Evolutionary conservation across 2,329 filamentous ascomycete species (phyloP).

Genomic region (Phialophora tarda): DNA sequence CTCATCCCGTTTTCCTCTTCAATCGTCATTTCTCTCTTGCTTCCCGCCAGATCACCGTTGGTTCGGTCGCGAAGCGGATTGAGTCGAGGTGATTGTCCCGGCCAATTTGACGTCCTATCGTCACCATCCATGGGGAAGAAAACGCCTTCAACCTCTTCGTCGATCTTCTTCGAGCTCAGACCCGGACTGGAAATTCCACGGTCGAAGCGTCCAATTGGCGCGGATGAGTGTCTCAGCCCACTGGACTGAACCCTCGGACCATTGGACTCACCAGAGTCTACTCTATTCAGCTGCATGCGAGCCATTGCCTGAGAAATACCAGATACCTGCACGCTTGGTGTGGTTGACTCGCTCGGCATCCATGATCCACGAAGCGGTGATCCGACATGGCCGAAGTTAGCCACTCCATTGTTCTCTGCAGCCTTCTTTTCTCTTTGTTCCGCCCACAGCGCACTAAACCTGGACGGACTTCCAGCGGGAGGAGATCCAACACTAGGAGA

Average conservation of each 20-base stretch:
- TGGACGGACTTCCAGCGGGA: slow-evolving; percentile 62
- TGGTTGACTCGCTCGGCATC: slow-evolving; percentile 35
- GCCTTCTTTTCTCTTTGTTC: slow-evolving; percentile 59
- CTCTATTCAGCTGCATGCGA: slow-evolving; percentile 49
- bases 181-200: slow-evolving; percentile 54
- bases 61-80: slow-evolving; percentile 32
- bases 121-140: slow-evolving; percentile 60
- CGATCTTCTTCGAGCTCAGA: slow-evolving; percentile 54
- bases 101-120: slow-evolving; percentile 46
- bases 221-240: slow-evolving; percentile 47
- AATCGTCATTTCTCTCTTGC: slow-evolving; percentile 22
- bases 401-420: slow-evolving; percentile 52
- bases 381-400: slow-evolving; percentile 65
- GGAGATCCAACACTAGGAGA: slow-evolving; percentile 61
- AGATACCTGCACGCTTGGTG: slow-evolving; percentile 34
- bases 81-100: slow-evolving; percentile 33
- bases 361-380: slow-evolving; percentile 69
- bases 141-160: slow-evolving; percentile 53
- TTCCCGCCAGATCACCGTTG: slow-evolving; percentile 25
- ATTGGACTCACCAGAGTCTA: slow-evolving; percentile 43
- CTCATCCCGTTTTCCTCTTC: slow-evolving; percentile 24
- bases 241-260: slow-evolving; percentile 33
- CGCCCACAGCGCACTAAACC: slow-evolving; percentile 66
- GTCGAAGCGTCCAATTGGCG: slow-evolving; percentile 46
- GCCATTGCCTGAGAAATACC: slow-evolving; percentile 41